A percentile compares a stretch with the other conserved stretches of the same genome.
phyloP scores from a whole-genome alignment of 2,329 filamentous ascomycete species.

The Fusarium scirpi region DNA sequence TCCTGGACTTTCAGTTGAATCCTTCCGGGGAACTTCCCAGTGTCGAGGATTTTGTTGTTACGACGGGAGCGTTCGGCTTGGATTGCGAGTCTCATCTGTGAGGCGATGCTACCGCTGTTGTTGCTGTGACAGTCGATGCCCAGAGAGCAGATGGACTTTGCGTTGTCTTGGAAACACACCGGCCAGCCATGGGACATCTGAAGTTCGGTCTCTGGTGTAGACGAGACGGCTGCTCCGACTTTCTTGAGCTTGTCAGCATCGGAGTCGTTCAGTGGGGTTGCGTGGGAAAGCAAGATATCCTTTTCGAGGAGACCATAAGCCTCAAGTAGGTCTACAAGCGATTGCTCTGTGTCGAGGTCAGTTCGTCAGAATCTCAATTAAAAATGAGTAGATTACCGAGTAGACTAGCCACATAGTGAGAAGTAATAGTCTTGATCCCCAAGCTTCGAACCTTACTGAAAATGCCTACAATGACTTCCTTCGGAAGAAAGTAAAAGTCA shows the following conservation, averaged over 20 bases:
- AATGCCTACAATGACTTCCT: neutral
- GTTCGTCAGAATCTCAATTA: rapidly evolving
- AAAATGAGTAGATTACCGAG: neutral
- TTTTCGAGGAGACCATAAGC: neutral
- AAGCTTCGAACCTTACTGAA: neutral
- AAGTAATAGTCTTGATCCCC: slow-evolving; percentile 14
- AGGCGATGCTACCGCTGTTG: slow-evolving; percentile 1
- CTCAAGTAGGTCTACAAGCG: neutral
- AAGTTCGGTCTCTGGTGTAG: slow-evolving; percentile 10
- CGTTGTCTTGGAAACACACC: slow-evolving; percentile 15
- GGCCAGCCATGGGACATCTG: slow-evolving; percentile 24
- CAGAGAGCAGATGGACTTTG: slow-evolving; percentile 1
- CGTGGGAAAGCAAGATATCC: slow-evolving; percentile 18
- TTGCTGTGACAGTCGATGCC: slow-evolving; percentile 16
- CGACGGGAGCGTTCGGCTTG: slow-evolving; percentile 13
- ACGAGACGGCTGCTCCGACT: slow-evolving; percentile 2
- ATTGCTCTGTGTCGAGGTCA: neutral
- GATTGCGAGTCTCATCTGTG: slow-evolving; percentile 11
- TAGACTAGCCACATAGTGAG: slow-evolving; percentile 11
- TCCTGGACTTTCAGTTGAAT: neutral
- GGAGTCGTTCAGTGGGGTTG: slow-evolving; percentile 3
- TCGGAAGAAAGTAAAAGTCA: slow-evolving; percentile 16
- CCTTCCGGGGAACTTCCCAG: neutral
- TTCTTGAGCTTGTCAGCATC: slow-evolving; percentile 6
- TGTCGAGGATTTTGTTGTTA: neutral